Evolutionary conservation across 2,329 filamentous ascomycete species (phyloP), one percentile per base, ranked within the genome.

Genomic region (Diaporthe ilicicola): DNA sequence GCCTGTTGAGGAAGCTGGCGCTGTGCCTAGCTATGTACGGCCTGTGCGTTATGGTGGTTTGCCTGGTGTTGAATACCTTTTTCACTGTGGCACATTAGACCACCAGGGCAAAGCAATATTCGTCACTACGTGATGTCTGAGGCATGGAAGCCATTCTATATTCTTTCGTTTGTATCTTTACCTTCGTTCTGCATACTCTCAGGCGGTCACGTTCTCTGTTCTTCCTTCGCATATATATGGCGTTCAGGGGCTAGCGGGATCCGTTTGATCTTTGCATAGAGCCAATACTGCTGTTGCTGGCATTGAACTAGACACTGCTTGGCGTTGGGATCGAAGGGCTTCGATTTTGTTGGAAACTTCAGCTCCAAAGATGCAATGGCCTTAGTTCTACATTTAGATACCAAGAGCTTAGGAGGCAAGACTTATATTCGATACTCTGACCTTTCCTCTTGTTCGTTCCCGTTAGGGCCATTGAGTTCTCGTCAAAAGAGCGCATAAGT

Each of bases 11-110:
- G 71, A 92, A 90, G 77, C 81, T 94, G 73, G 91, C 94, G 67
- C 84, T 98, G 56, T 91, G 85, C 0, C 84, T 99, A 72, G 92
- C 93, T 9, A 85, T 94, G 10, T 99, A 99, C 78, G 96, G 96
- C 24, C 75, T 94, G 10, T 82, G 93, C 61, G 94, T 99, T 67
- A 98, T 99, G 96, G 83, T 93, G 34, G 91, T 95, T 59, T 98
- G 95, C 79, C 82, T 99, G 76, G 84, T 89, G 53, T 94, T 94
- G 78, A 98, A 98, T 79, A 90, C 93, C 17, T 93, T 97, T 76
- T 94, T 96, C 76, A 86, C 89, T 64, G 88, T 86, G 69, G 86
- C 87, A 70, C 89, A 92, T 82, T 93, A 81, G 75, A 29, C 3
- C 19, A 46, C 29, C 7, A 2, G 1, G 39, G n/a, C 39, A 4